phyloP scores from a whole-genome alignment of 768 basidiomycete species.

The Kwoniella sp. region DNA sequence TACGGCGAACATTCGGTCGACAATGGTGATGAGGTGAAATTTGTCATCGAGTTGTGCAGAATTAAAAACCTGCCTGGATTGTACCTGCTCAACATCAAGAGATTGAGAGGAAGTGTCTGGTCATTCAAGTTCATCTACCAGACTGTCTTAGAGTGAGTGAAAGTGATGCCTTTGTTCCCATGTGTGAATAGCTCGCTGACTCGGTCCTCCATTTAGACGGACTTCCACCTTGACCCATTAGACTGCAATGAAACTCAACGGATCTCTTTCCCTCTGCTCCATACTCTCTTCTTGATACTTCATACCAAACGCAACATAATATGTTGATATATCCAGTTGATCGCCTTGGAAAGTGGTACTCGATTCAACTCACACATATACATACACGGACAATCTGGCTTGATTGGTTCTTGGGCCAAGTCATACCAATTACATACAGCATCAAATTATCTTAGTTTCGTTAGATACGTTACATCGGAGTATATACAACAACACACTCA shows the following conservation, averaged over 20 bases:
- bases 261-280: not conserved
- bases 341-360: not conserved
- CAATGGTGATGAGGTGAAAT: constrained; percentile 91
- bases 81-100: constrained; percentile 85
- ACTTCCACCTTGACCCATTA: constrained; percentile 22
- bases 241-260: not conserved
- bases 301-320: too few relatives aligned
- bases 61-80: constrained; percentile 87
- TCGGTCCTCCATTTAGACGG: constrained; percentile 8
- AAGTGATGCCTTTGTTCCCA: not conserved
- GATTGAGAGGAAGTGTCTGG: constrained; percentile 87
- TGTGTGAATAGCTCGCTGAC: constrained; percentile 6
- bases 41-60: constrained; percentile 89
- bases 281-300: too few relatives aligned
- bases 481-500: not conserved
- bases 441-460: not conserved
- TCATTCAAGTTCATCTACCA: constrained; percentile 63
- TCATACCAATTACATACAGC: not conserved
- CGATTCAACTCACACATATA: not conserved
- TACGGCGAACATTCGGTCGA: constrained; percentile 80
- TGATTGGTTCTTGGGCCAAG: not conserved
- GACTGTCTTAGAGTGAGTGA: constrained; percentile 54
- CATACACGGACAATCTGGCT: not conserved
- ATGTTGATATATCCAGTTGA: not conserved
- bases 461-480: constrained; percentile 2